These are phyloP conservation scores for Pyrrhoderma noxium DNA, from an alignment of 1,284 basidiomycete genomes.

Conservation along the genomic window DNA sequence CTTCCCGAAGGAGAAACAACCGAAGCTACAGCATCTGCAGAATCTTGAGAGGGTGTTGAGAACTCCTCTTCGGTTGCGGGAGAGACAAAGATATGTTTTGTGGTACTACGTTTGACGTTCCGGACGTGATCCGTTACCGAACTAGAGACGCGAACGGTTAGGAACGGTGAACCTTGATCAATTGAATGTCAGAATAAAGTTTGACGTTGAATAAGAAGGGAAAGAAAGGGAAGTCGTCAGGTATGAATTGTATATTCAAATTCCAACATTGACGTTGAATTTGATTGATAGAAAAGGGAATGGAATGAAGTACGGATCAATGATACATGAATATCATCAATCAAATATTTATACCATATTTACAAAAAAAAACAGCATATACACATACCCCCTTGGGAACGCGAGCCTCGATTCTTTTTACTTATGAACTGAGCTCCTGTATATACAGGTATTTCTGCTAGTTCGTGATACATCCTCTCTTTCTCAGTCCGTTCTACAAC, in stretches of 20 bases:
- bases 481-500: too few species aligned
- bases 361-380: too few species aligned
- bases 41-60: constrained; percentile 31
- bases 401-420: background rate
- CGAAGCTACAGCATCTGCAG: constrained; percentile 36
- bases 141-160: constrained; percentile 34
- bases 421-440: constrained; percentile 2
- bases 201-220: too few species aligned
- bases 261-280: too few species aligned
- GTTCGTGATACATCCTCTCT: background rate
- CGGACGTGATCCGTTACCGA: constrained; percentile 40
- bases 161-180: background rate
- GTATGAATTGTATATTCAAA: too few species aligned
- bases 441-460: background rate
- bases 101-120: constrained; percentile 39
- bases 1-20: constrained; percentile 39
- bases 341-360: too few species aligned
- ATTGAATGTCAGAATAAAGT: too few species aligned
- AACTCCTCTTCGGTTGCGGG: constrained; percentile 18
- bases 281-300: too few species aligned
- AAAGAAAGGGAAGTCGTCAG: too few species aligned
- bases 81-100: constrained; percentile 35
- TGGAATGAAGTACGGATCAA: too few species aligned
- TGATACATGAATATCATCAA: too few species aligned
- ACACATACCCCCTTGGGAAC: too few species aligned